A percentile compares a stretch with the other conserved stretches of the same genome.
Evolutionary conservation across 371 early-diverging fungal species (phyloP).

Genomic region (Entomophthora muscae): DNA sequence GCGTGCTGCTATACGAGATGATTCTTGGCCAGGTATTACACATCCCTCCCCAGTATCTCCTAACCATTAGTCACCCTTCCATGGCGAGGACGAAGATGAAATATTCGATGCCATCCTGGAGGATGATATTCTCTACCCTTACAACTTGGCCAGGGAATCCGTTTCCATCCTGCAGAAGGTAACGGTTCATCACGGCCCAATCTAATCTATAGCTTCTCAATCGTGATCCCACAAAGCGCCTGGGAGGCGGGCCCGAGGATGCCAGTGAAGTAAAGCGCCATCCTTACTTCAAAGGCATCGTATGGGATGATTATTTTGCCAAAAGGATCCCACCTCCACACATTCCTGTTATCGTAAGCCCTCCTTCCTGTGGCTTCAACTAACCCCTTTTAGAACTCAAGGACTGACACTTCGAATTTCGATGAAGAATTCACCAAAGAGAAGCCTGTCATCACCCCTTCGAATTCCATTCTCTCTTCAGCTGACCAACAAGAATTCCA

Average conservation of each 20-base stretch:
- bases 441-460: slow-evolving; percentile 72
- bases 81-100: slow-evolving; percentile 86
- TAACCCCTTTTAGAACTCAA: slow-evolving; percentile 25
- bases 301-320: slow-evolving; percentile 79
- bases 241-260: slow-evolving; percentile 67
- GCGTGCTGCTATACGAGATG: slow-evolving; percentile 97
- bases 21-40: slow-evolving; percentile 51
- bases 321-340: slow-evolving; percentile 76
- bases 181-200: background rate
- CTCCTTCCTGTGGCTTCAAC: background rate
- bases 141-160: slow-evolving; percentile 74
- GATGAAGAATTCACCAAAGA: slow-evolving; percentile 87
- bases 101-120: slow-evolving; percentile 87
- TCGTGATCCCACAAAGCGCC: slow-evolving; percentile 65
- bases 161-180: slow-evolving; percentile 71
- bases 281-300: slow-evolving; percentile 80
- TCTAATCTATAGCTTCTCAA: slow-evolving; percentile 37
- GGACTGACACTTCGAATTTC: slow-evolving; percentile 86
- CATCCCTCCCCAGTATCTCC: background rate
- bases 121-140: slow-evolving; percentile 79
- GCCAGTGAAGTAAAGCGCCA: slow-evolving; percentile 82
- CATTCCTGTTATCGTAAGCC: slow-evolving; percentile 50
- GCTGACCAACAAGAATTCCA: slow-evolving; percentile 82
- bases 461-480: slow-evolving; percentile 10
- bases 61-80: slow-evolving; percentile 55